A percentile compares a stretch with the other conserved stretches of the same genome.
Conservation (phyloP, 345 rosid genomes). For the Melaleuca quinquenervia region DNA sequence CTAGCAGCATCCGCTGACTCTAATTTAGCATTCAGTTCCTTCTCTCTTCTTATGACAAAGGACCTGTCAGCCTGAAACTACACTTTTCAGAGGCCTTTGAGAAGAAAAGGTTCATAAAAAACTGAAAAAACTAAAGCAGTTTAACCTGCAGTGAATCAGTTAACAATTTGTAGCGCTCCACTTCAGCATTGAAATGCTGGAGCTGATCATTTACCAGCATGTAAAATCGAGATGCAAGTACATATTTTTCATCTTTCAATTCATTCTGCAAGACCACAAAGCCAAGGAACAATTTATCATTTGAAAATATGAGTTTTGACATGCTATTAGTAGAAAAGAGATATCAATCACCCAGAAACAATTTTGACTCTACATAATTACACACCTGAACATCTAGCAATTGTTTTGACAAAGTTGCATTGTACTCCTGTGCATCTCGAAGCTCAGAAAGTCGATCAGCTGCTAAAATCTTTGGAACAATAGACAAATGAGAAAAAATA, state of each 20-base stretch:
- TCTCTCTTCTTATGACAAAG: conserved; percentile 61
- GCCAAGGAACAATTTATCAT: background rate
- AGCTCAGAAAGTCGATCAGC: conserved; percentile 82
- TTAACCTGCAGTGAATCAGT: conserved; percentile 64
- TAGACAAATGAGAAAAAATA: conserved; percentile 5
- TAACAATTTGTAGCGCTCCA: conserved; percentile 54
- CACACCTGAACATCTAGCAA: conserved; percentile 69
- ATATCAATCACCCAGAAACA: background rate
- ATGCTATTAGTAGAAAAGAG: background rate
- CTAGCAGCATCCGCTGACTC: conserved; percentile 63
- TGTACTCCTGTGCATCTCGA: conserved; percentile 59
- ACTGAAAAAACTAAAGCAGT: conserved; percentile 12
- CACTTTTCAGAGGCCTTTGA: conserved; percentile 10
- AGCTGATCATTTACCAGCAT: conserved; percentile 67
- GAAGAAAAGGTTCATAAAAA: conserved; percentile 1
- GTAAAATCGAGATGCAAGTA: conserved; percentile 56
- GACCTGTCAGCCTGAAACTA: conserved; percentile 70
- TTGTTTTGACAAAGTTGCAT: conserved; percentile 53
- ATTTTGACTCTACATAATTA: background rate
- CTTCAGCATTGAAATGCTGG: conserved; percentile 67
- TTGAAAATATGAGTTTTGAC: background rate
- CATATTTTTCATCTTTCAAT: conserved; percentile 70
- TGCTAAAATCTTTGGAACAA: conserved; percentile 50
- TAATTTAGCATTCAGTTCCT: conserved; percentile 52
- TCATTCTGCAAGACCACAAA: conserved; percentile 41